These are phyloP conservation scores for Teratosphaeria destructans DNA, from an alignment of 2,329 filamentous ascomycete species.

Conservation along the genomic window DNA sequence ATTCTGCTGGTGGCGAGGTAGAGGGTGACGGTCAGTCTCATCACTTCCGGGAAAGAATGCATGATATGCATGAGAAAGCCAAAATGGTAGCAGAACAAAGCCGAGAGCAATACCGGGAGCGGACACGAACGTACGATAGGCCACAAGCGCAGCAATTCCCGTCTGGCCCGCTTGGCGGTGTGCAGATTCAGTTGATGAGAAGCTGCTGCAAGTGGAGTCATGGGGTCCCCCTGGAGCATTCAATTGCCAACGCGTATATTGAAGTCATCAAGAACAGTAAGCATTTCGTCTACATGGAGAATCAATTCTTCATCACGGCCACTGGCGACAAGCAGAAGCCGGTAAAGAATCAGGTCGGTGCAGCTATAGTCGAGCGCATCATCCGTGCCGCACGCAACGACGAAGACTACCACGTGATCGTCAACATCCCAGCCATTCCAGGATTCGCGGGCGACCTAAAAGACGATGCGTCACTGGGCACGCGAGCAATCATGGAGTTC, in stretches of 20 bases:
- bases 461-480: conserved; percentile 61
- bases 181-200: conserved; percentile 72
- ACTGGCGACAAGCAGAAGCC: conserved; percentile 60
- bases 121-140: conserved; percentile 3
- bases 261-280: conserved; percentile 91
- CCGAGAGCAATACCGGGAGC: conserved; percentile 13
- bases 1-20: conserved; percentile 13
- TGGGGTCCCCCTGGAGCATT: conserved; percentile 54
- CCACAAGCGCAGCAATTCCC: conserved; percentile 16
- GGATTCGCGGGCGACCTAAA: conserved; percentile 74
- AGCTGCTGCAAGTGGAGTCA: conserved; percentile 45
- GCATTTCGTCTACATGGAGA: conserved; percentile 94
- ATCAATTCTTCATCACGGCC: conserved; percentile 91
- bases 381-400: conserved; percentile 55
- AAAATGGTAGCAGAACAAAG: conserved; percentile 15
- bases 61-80: conserved; percentile 17
- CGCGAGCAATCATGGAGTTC: conserved; percentile 79
- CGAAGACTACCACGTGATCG: conserved; percentile 62
- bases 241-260: conserved; percentile 88
- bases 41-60: conserved; percentile 22
- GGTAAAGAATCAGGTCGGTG: conserved; percentile 67
- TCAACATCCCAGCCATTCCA: conserved; percentile 70
- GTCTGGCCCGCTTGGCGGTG: conserved; percentile 51
- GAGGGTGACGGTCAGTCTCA: conserved; percentile 21
- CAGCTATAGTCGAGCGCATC: conserved; percentile 68